Evolutionary conservation across 164 flowering plant genomes (phyloP).

Genomic region (Cinnamomum chago): DNA sequence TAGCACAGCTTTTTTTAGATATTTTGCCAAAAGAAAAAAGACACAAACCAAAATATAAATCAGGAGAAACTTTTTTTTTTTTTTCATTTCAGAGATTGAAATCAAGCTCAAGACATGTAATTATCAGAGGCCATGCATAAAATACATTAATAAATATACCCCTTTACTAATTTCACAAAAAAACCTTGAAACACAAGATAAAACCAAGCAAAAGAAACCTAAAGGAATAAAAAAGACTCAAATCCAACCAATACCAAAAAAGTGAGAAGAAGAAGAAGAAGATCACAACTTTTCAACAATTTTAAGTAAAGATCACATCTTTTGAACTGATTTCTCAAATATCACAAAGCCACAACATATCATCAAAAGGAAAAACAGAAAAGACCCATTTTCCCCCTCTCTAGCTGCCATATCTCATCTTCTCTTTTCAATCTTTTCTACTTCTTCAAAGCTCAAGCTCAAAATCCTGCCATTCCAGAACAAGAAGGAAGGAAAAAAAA

Average conservation of each 20-base stretch:
- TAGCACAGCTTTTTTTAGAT: too few relatives aligned
- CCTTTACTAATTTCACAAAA: too few relatives aligned
- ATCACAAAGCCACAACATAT: too few relatives aligned
- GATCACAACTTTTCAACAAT: background rate
- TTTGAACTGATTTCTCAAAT: too few relatives aligned
- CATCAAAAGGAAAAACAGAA: too few relatives aligned
- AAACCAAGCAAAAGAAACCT: too few relatives aligned
- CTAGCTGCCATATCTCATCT: background rate
- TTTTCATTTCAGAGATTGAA: background rate
- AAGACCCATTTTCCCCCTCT: too few relatives aligned
- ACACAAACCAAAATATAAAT: background rate
- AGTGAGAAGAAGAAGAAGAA: background rate
- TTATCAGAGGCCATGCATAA: background rate
- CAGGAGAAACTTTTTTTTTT: background rate
- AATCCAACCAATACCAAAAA: background rate
- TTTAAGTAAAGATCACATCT: background rate
- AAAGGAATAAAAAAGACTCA: too few relatives aligned
- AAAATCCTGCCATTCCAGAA: background rate
- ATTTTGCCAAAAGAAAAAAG: background rate
- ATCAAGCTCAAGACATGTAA: background rate
- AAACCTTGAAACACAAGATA: too few relatives aligned
- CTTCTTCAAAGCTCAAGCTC: background rate
- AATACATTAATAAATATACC: too few relatives aligned
- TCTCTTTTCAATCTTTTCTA: too few relatives aligned
- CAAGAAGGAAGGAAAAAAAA: background rate